Conservation (phyloP, 306 rosid genomes). For the Prosopis cineraria region DNA sequence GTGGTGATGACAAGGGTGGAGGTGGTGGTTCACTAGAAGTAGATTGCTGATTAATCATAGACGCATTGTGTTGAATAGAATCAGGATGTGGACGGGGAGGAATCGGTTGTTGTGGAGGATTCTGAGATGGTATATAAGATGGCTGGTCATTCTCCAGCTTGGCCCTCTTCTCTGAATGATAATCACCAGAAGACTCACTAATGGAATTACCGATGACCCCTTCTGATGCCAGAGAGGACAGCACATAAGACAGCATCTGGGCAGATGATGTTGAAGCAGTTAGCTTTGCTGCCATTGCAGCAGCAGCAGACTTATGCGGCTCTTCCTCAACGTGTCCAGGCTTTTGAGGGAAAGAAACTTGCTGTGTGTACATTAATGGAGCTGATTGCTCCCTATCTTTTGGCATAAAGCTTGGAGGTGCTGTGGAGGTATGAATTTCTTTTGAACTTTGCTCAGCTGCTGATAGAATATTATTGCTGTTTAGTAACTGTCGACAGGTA, state of each 20-base stretch:
- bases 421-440: constrained; percentile 65
- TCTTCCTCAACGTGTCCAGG: constrained; percentile 70
- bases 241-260: constrained; percentile 91
- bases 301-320: constrained; percentile 93
- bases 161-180: constrained; percentile 75
- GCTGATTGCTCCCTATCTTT: constrained; percentile 77
- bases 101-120: constrained; percentile 52
- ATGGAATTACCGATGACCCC: constrained; percentile 72
- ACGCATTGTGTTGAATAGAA: constrained; percentile 49
- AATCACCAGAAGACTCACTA: constrained; percentile 63
- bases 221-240: constrained; percentile 94
- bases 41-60: constrained; percentile 59
- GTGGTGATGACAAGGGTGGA: constrained; percentile 85
- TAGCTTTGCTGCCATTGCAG: constrained; percentile 97
- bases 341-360: constrained; percentile 54
- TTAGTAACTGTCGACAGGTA: constrained; percentile 59
- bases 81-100: constrained; percentile 63
- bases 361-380: constrained; percentile 73
- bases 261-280: constrained; percentile 94
- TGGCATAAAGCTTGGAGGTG: constrained; percentile 53
- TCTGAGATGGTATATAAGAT: constrained; percentile 57
- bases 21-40: constrained; percentile 76
- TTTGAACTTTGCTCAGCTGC: constrained; percentile 60
- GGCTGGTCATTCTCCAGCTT: constrained; percentile 74
- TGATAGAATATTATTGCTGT: constrained; percentile 49